Percentiles rank a stretch among this genome's conserved stretches.
Evolutionary conservation across 2,329 filamentous ascomycete genomes (phyloP).

Genomic region (Akanthomyces dipterigenus): DNA sequence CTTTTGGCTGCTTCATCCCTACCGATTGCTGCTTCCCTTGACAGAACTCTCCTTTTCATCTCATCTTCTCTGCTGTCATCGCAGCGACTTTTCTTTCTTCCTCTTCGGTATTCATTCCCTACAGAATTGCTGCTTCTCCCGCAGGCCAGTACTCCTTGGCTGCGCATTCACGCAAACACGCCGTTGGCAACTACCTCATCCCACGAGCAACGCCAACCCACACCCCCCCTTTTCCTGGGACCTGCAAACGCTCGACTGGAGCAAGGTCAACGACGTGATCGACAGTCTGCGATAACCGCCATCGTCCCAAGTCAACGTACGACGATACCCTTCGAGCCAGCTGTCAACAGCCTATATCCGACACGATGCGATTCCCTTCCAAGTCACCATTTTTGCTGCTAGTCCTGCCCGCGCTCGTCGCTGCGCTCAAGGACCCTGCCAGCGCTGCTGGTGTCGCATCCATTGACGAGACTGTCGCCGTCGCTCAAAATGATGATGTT

Average conservation of each 20-base stretch:
- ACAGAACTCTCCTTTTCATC: background rate
- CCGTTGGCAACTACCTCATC: background rate
- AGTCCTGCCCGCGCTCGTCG: slow-evolving; percentile 44
- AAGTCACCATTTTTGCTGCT: slow-evolving; percentile 48
- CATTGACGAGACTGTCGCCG: slow-evolving; percentile 16
- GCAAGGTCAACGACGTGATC: background rate
- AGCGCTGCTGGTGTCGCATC: background rate
- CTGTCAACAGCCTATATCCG: background rate
- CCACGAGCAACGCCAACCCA: background rate
- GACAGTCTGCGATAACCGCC: background rate
- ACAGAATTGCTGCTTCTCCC: background rate
- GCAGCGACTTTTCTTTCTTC: background rate
- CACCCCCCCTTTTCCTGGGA: background rate
- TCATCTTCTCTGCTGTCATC: background rate
- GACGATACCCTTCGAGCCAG: background rate
- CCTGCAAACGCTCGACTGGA: background rate
- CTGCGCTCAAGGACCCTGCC: slow-evolving; percentile 26
- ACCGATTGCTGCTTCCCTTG: background rate
- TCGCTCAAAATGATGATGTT: slow-evolving; percentile 15
- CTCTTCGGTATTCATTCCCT: background rate
- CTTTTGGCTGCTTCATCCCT: slow-evolving; percentile 8
- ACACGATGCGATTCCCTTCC: slow-evolving; percentile 48
- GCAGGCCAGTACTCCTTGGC: background rate
- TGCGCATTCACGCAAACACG: background rate
- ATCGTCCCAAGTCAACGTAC: background rate